Base-by-base conservation (phyloP, 345 rosid genomes). In the Bruguiera sexangula region DNA sequence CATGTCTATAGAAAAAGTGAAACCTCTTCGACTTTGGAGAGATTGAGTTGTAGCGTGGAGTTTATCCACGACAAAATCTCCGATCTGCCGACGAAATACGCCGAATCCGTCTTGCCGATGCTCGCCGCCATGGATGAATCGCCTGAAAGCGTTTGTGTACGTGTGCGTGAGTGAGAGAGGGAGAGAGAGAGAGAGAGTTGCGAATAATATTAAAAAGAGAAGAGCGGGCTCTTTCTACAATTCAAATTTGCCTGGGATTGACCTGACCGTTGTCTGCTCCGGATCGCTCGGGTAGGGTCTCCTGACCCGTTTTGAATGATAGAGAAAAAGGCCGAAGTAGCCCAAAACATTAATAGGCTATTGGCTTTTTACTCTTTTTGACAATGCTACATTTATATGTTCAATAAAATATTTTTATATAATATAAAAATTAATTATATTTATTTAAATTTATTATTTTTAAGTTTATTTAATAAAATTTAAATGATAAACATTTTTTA, bases 1-100 rank as follows among this genome's bases (percentile, higher is more conserved):
- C 13, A n/a, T n/a, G 58, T 10, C 24, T 20, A 54, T 0, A 54
- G 58, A n/a, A n/a, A 54, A n/a, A 20, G 60, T 2, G n/a, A 2
- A 48, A 91, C 99, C 93, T 96, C 99, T 87, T 92, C 99, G 57
- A 96, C 99, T 88, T 88, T 96, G 76, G 98, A 85, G 81, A 96
- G 89, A 73, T 77, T 89, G 73, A 96, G 97, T 46, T 83, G 94
- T 55, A 92, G 96, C 64, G 92, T 86, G 62, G 93, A 82, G 84
- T 90, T 96, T 78, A 96, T 90, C 99, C 99, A 96, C 2, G 96
- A 70, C 69, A 96, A 95, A 76, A 96, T 92, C 88, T 92, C 98
- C 26, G 98, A 87, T 92, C 99, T 85, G 3, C 99, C 98, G 2
- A 96, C 99, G 80, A 96, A 96, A 63, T 92, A 96, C 11, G 99